These are phyloP conservation scores for Diospyros kaki DNA, from an alignment of 148 eudicot species.

Conservation along the genomic window DNA sequence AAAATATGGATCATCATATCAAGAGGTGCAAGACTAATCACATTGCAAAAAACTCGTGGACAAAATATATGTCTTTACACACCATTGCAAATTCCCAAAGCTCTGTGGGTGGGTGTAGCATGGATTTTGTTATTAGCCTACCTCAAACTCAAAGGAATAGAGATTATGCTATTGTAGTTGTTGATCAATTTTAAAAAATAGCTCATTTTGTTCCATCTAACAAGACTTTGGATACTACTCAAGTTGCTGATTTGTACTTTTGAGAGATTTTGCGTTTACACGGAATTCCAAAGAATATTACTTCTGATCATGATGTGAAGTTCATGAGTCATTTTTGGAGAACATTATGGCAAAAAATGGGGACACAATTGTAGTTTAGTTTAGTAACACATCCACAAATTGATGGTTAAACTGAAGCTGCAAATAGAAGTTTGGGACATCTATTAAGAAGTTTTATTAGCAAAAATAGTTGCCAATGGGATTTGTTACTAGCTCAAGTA, in stretches of 20 bases:
- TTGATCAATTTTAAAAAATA: neutral
- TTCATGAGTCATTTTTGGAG: constrained; percentile 6
- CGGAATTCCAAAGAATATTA: neutral
- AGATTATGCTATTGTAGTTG: constrained; percentile 1
- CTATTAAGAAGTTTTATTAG: neutral
- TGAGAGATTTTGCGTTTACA: neutral
- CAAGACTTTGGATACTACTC: neutral
- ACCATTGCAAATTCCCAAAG: too few species aligned
- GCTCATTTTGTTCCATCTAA: constrained; percentile 2
- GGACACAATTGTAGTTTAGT: neutral
- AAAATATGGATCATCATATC: neutral
- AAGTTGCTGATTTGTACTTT: neutral
- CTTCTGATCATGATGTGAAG: neutral
- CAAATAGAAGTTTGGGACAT: neutral
- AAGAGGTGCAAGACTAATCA: neutral
- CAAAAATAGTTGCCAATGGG: neutral
- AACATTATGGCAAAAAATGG: neutral
- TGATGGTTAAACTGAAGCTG: neutral
- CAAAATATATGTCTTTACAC: too few species aligned
- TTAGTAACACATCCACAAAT: neutral
- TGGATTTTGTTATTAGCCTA: neutral
- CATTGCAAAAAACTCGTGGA: too few species aligned
- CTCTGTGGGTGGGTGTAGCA: neutral
- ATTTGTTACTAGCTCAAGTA: neutral
- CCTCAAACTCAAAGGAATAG: neutral